Evolutionary conservation across 805 yeast genomes (phyloP).

Genomic region (Candida ascalaphidarum): DNA sequence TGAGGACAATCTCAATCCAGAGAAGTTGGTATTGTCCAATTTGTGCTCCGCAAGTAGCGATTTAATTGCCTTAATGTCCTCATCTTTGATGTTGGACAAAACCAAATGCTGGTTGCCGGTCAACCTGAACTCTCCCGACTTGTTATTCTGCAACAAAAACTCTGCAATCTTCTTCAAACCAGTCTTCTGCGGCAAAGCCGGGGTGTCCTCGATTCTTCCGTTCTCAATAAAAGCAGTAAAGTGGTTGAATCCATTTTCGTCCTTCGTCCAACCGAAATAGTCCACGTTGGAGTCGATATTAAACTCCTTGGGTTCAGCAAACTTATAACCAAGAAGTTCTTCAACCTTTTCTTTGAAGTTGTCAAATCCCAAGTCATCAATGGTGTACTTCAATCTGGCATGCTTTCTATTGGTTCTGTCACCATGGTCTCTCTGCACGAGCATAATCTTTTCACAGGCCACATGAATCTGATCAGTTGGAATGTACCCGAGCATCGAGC

Average conservation of each 20-base stretch:
- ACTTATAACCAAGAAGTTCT: constrained; percentile 68
- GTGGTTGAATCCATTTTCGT: constrained; percentile 76
- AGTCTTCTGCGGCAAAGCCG: constrained; percentile 81
- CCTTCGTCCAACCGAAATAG: constrained; percentile 89
- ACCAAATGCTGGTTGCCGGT: constrained; percentile 95
- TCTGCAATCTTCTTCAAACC: constrained; percentile 79
- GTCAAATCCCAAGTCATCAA: constrained; percentile 89
- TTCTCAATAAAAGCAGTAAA: constrained; percentile 93
- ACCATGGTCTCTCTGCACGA: constrained; percentile 91
- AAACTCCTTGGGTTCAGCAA: constrained; percentile 62
- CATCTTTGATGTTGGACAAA: constrained; percentile 64
- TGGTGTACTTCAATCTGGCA: constrained; percentile 94
- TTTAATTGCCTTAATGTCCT: constrained; percentile 56
- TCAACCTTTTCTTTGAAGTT: constrained; percentile 75
- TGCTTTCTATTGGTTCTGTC: constrained; percentile 95
- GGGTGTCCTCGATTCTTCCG: constrained; percentile 91
- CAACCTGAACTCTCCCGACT: constrained; percentile 77
- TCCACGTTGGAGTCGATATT: constrained; percentile 83
- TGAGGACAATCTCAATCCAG: constrained; percentile 81
- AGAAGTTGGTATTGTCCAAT: constrained; percentile 74
- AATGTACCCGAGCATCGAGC: constrained; percentile 76
- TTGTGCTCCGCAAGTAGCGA: constrained; percentile 59
- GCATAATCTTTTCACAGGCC: constrained; percentile 86
- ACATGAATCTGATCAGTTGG: constrained; percentile 56
- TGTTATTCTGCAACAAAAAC: constrained; percentile 45